phyloP scores from a whole-genome alignment of 805 yeast species.

The Scheffersomyces lignosus region DNA sequence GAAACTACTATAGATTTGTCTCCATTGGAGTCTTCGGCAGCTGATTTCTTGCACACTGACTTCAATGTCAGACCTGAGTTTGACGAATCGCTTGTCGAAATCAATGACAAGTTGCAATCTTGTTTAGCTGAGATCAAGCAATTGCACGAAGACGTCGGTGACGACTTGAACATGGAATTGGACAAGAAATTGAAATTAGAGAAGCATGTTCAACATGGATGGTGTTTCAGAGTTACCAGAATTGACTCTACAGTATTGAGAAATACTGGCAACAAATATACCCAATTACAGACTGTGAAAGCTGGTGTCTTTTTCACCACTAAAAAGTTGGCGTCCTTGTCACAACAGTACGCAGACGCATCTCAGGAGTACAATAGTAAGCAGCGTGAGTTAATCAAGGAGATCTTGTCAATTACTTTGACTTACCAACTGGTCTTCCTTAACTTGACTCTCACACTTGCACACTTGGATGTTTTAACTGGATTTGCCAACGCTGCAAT shows the following conservation, averaged over 20 bases:
- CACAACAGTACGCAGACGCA: slow-evolving; percentile 57
- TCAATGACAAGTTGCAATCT: slow-evolving; percentile 57
- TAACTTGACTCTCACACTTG: slow-evolving; percentile 60
- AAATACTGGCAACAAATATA: slow-evolving; percentile 53
- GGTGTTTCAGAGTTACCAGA: slow-evolving; percentile 93
- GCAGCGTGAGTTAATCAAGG: slow-evolving; percentile 77
- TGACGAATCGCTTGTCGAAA: slow-evolving; percentile 68
- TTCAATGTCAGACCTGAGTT: slow-evolving; percentile 87
- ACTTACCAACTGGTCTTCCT: slow-evolving; percentile 82
- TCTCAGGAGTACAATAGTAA: slow-evolving; percentile 69
- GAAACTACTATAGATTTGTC: slow-evolving; percentile 90
- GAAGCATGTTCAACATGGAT: slow-evolving; percentile 83
- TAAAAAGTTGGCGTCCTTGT: slow-evolving; percentile 54
- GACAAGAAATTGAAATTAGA: slow-evolving; percentile 90
- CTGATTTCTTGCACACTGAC: slow-evolving; percentile 52
- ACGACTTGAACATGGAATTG: slow-evolving; percentile 75
- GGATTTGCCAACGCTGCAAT: slow-evolving; percentile 84
- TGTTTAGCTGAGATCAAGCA: slow-evolving; percentile 55
- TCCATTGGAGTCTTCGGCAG: slow-evolving; percentile 60
- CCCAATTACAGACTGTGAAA: slow-evolving; percentile 86
- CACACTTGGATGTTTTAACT: slow-evolving; percentile 79
- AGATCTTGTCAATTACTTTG: slow-evolving; percentile 75
- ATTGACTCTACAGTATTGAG: slow-evolving; percentile 82
- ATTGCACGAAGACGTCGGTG: slow-evolving; percentile 65
- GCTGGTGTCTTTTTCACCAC: slow-evolving; percentile 95